Evolutionary conservation across 1,139 yeast species (phyloP), one percentile per base, ranked within the genome.

Genomic region (Hemisphaericaspora subhashii): DNA sequence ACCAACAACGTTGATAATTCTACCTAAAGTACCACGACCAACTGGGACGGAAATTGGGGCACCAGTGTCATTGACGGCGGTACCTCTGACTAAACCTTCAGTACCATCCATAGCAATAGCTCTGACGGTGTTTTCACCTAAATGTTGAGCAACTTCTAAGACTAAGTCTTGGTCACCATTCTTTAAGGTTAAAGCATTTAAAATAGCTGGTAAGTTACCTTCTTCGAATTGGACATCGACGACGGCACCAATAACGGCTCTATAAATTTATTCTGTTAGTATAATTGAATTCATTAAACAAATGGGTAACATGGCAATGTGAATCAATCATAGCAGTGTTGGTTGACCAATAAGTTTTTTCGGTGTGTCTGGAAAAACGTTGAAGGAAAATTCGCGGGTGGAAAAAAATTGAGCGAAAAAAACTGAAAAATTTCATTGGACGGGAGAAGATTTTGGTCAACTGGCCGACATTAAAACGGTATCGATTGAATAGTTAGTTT

Each of bases 91-190:
- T 66, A 92, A 85, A 88, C 98, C 98, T 74, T 92, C 98, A 60
- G 98, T 92, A 86, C 98, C 98, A 75, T 92, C 98, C 98, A 92
- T 92, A 68, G 98, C 98, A 86, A 92, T 92, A 67, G 98, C 86
- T 83, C 98, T 90, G 71, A 92, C 98, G 62, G 98, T 86, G 87
- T 89, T 89, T 80, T 92, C 98, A 81, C 98, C 98, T 75, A 92
- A 83, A 75, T 92, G 98, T 79, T 92, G 98, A 64, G 98, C 94
- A 60, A 92, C 98, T 79, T 92, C 98, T 63, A 92, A 84, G 54
- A 92, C 92, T 66, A 92, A 83, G 60, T 74, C 74, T 60, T 75
- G 72, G 58, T 83, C 86, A 63, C 77, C 77, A 52, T 72, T 71
- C 68, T 83, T 79, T 66, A 92, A 82, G 71, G 87, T 90, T 66